phyloP scores from a whole-genome alignment of 2,329 filamentous ascomycete species.

The Hypomyces rosellus region DNA sequence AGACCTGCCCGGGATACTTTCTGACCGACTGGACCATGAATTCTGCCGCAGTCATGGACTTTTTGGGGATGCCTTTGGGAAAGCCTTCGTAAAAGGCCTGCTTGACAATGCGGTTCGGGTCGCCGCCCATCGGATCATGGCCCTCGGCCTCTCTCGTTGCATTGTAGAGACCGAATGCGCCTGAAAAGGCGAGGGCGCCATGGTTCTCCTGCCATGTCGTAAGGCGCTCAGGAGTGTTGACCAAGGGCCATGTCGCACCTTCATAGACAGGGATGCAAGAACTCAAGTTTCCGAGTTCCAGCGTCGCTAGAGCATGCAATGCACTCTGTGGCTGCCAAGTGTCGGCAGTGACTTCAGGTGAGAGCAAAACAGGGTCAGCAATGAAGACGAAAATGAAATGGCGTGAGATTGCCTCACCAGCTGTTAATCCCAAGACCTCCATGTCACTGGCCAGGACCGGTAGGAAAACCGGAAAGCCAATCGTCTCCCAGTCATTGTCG shows the following conservation, averaged over 20 bases:
- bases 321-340: constrained; percentile 40
- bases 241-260: constrained; percentile 40
- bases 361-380: not conserved
- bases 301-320: constrained; percentile 39
- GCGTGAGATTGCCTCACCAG: constrained; percentile 16
- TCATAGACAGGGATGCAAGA: constrained; percentile 41
- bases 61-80: constrained; percentile 34
- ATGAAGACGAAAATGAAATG: not conserved
- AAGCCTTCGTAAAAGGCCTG: constrained; percentile 40
- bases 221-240: constrained; percentile 39
- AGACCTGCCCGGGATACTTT: constrained; percentile 44
- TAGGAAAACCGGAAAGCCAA: constrained; percentile 25
- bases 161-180: constrained; percentile 38
- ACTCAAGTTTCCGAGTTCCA: constrained; percentile 39
- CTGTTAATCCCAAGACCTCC: constrained; percentile 34
- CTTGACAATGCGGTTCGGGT: constrained; percentile 34
- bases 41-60: constrained; percentile 33
- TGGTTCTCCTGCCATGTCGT: constrained; percentile 38
- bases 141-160: constrained; percentile 34
- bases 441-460: constrained; percentile 37
- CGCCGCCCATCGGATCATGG: constrained; percentile 38
- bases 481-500: not conserved
- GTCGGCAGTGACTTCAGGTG: constrained; percentile 28
- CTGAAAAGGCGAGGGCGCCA: constrained; percentile 38
- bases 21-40: constrained; percentile 43